These are phyloP conservation scores for Hanseniaspora vineae DNA, from an alignment of 805 yeast genomes.

Conservation along the genomic window DNA sequence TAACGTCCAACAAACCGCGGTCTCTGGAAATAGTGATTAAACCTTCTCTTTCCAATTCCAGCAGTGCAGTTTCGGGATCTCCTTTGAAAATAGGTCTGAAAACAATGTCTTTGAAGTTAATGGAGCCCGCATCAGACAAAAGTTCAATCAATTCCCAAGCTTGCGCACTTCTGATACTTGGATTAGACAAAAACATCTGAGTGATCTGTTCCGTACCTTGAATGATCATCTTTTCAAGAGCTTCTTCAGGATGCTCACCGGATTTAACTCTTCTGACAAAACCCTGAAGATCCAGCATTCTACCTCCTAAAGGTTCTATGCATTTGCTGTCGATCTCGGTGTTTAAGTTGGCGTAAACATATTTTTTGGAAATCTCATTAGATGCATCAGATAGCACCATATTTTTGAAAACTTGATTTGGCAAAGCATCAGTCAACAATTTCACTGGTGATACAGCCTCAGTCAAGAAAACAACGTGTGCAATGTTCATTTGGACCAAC, in stretches of 20 bases:
- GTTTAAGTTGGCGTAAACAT: conserved; percentile 44
- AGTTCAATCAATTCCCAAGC: conserved; percentile 74
- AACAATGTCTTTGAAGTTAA: conserved; percentile 39
- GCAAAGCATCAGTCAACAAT: conserved; percentile 56
- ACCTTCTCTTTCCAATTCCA: conserved; percentile 69
- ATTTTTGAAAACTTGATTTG: conserved; percentile 75
- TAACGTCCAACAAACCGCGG: conserved; percentile 56
- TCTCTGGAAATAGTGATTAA: conserved; percentile 59
- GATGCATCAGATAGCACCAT: conserved; percentile 75
- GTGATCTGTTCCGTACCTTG: conserved; percentile 84
- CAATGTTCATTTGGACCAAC: conserved; percentile 62
- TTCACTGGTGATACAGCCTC: conserved; percentile 72
- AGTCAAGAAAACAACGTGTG: conserved; percentile 82
- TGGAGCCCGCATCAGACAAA: conserved; percentile 35
- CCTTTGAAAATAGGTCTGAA: conserved; percentile 48
- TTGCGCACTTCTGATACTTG: conserved; percentile 57
- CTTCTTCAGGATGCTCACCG: conserved; percentile 73
- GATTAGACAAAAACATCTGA: conserved; percentile 52
- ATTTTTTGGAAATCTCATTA: conserved; percentile 50
- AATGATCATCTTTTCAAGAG: conserved; percentile 63
- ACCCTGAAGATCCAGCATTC: conserved; percentile 87
- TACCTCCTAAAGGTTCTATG: conserved; percentile 79
- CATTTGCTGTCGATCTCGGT: conserved; percentile 21
- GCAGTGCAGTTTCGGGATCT: conserved; percentile 40
- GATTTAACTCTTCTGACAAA: conserved; percentile 77